A percentile compares a stretch with the other conserved stretches of the same genome.
These are phyloP conservation scores for Nemania sp. DNA, from an alignment of 2,329 filamentous ascomycete species.

Conservation along the genomic window DNA sequence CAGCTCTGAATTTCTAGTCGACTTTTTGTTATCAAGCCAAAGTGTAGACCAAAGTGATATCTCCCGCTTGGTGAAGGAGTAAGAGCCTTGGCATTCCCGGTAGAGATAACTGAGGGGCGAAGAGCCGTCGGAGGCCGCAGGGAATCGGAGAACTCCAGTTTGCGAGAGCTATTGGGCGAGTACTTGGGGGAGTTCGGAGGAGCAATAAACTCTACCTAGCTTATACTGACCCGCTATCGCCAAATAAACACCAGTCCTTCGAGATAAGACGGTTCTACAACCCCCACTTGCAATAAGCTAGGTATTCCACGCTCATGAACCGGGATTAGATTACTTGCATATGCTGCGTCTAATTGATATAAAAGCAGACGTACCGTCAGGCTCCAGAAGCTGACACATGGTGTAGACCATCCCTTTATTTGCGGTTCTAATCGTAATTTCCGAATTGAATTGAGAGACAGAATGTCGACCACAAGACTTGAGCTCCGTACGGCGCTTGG, in stretches of 20 bases:
- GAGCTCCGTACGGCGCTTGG: constrained; percentile 42
- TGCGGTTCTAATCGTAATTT: background rate
- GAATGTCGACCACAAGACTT: constrained; percentile 39
- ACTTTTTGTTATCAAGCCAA: background rate
- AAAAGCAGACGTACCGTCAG: background rate
- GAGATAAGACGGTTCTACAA: background rate
- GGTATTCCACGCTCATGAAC: background rate
- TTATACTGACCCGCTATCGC: background rate
- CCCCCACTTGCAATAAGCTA: constrained; percentile 1
- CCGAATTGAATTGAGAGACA: background rate
- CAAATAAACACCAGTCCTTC: background rate
- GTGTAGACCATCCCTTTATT: background rate
- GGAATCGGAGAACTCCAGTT: constrained; percentile 20
- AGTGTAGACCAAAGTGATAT: background rate
- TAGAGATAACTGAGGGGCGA: background rate
- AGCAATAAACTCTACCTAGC: background rate
- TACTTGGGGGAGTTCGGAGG: background rate
- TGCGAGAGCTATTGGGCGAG: background rate
- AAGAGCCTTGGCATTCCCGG: too few species aligned
- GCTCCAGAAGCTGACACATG: background rate
- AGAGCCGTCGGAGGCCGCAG: constrained; percentile 35
- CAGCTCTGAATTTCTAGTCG: background rate
- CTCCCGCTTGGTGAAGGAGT: background rate
- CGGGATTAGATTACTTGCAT: background rate
- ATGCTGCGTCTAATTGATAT: background rate